Evolutionary conservation across 179 eudicot genomes (phyloP).

Genomic region (Sideroxylon spinosum): DNA sequence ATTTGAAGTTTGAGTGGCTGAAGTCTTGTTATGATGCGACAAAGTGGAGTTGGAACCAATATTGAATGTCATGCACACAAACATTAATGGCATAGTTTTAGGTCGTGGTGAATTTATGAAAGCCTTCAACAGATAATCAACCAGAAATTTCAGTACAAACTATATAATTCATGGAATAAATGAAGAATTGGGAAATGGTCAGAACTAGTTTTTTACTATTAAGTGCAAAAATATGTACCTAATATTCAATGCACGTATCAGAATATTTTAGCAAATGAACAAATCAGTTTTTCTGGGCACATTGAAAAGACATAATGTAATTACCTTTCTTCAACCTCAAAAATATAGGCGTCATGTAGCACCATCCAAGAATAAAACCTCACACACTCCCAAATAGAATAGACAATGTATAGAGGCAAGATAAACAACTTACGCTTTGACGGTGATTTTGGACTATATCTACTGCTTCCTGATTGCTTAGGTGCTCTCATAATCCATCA

Average conservation of each 20-base stretch:
- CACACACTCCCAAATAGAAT: not conserved
- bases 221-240: not conserved
- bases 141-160: not conserved
- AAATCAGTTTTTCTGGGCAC: not conserved
- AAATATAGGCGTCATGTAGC: not conserved
- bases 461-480: slow-evolving; percentile 73
- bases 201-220: not conserved
- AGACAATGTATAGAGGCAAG: not conserved
- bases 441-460: slow-evolving; percentile 62
- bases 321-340: not conserved
- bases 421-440: slow-evolving; percentile 43
- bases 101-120: not conserved
- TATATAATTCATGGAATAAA: not conserved
- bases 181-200: not conserved
- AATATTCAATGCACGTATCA: not conserved
- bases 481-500: slow-evolving; percentile 84
- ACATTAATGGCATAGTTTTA: not conserved
- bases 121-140: not conserved
- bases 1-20: not conserved
- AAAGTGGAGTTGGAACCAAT: not conserved
- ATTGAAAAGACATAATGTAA: not conserved
- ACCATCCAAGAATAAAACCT: not conserved
- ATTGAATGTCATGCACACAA: not conserved
- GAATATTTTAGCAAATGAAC: not conserved
- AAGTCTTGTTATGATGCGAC: not conserved